A percentile compares a stretch with the other conserved stretches of the same genome.
Evolutionary conservation across 2,329 filamentous ascomycete species (phyloP).

Genomic region (Sporothrix mexicana): DNA sequence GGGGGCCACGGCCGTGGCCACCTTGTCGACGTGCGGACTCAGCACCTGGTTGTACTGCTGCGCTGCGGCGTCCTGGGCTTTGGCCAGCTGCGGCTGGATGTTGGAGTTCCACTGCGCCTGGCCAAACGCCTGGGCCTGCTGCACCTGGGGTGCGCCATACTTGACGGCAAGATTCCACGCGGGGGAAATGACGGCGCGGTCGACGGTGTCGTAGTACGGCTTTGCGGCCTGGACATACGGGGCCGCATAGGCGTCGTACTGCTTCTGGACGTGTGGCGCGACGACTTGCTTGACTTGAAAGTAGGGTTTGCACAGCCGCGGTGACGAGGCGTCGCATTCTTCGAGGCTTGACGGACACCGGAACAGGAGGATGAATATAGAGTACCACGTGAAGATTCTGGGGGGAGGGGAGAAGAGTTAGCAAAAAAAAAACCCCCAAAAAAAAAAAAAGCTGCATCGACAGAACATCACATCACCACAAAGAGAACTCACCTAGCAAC

Average conservation of each 20-base stretch:
- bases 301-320: conserved; percentile 84
- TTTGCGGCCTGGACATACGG: conserved; percentile 78
- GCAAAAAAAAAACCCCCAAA: neutral
- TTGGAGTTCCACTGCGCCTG: conserved; percentile 78
- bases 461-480: neutral
- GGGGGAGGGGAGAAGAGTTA: neutral
- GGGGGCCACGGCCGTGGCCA: conserved; percentile 64
- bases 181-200: conserved; percentile 72
- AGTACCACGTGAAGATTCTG: conserved; percentile 85
- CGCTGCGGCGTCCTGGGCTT: conserved; percentile 65
- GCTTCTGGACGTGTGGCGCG: conserved; percentile 78
- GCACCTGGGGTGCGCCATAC: conserved; percentile 76
- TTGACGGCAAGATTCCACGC: conserved; percentile 68
- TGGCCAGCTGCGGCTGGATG: conserved; percentile 74
- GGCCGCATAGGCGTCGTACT: conserved; percentile 82
- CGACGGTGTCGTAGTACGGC: conserved; percentile 72
- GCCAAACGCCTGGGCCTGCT: conserved; percentile 69
- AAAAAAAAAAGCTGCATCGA: neutral
- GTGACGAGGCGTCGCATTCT: conserved; percentile 71
- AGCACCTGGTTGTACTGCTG: conserved; percentile 73
- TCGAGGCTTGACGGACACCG: conserved; percentile 76
- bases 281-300: conserved; percentile 67
- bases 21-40: conserved; percentile 74
- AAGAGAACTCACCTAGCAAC: conserved; percentile 29
- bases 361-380: conserved; percentile 79